Evolutionary conservation across 495 filamentous ascomycete genomes (phyloP), one percentile per base, ranked within the genome.

Genomic region (Hypoxylon lenormandii): DNA sequence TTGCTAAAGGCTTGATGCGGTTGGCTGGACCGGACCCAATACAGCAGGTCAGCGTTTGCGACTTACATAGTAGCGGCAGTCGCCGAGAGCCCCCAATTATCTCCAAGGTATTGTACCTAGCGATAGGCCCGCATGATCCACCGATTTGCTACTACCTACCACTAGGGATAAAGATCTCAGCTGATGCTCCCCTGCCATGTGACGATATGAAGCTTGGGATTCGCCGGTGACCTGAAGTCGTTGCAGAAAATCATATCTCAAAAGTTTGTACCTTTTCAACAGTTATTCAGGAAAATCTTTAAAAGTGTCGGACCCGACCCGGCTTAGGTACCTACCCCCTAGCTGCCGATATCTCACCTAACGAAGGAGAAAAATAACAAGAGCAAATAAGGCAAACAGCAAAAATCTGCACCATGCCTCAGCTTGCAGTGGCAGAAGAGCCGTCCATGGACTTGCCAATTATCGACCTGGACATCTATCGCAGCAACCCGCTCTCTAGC

Each of bases 381-480:
- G 23, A 26, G 5, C 5, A 26, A 5, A n/a, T n/a, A 33, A 33
- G 10, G 30, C 30, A 33, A 33, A 8, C 30, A 33, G 6, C 30
- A 33, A 33, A 33, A 33, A 33, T 33, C 2, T 8, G 6, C 23
- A 50, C 16, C 10, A 70, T 70, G 60, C 51, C 45, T 12, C 30
- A 62, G 0, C 60, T 74, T 28, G 58, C 56, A 28, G 22, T 38
- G 21, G 43, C 53, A 40, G 65, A 70, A 18, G 72, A 75, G 46
- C 71, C 76, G 7, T 70, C 81, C 13, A 84, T 84, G 82, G 80
- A 84, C 70, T 78, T 84, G 48, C 82, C 82, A n/a, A 66, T 84
- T 66, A 77, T 84, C 76, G 82, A 84, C 70, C 80, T 84, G 28
- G 82, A 84, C 62, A 55, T 82, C 65, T 84, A 80, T 64, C 81